These are phyloP conservation scores for Panaeolus papilionaceus DNA, from an alignment of 768 basidiomycete species.

Conservation along the genomic window DNA sequence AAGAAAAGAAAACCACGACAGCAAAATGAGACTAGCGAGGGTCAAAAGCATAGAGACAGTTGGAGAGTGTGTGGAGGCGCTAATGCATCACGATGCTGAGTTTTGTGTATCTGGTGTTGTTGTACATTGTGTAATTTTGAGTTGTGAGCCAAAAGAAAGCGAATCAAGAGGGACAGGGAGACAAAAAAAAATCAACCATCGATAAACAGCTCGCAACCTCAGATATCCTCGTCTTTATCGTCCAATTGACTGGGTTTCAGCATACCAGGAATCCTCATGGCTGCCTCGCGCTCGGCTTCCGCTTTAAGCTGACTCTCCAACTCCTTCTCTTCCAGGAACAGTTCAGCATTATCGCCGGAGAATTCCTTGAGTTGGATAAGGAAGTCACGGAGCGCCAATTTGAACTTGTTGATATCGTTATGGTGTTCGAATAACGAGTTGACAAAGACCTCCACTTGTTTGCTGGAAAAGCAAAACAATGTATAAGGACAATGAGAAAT, in stretches of 20 bases:
- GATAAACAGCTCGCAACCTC: constrained; percentile 35
- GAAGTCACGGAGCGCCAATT: constrained; percentile 94
- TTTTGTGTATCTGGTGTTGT: constrained; percentile 39
- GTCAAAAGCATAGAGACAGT: constrained; percentile 38
- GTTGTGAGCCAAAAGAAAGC: constrained; percentile 35
- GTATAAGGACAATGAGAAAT: constrained; percentile 21
- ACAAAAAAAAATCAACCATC: constrained; percentile 31
- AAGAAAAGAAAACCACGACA: constrained; percentile 34
- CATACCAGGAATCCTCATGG: constrained; percentile 97
- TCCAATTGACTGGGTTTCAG: constrained; percentile 94
- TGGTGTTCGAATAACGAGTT: constrained; percentile 72
- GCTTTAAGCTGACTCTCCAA: constrained; percentile 79
- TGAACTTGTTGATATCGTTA: constrained; percentile 88
- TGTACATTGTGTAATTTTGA: constrained; percentile 29
- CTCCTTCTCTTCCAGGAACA: constrained; percentile 95
- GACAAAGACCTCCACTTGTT: constrained; percentile 78
- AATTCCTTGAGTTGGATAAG: constrained; percentile 98
- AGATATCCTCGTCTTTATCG: constrained; percentile 91
- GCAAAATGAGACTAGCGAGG: constrained; percentile 31
- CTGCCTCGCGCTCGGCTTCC: constrained; percentile 85
- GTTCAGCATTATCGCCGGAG: constrained; percentile 88
- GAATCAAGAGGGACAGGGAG: constrained; percentile 24
- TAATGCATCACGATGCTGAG: constrained; percentile 27
- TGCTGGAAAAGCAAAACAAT: constrained; percentile 41
- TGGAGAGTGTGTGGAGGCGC: constrained; percentile 28